These are phyloP conservation scores for Fomitopsis betulina DNA, from an alignment of 1,284 basidiomycete genomes.

Conservation along the genomic window DNA sequence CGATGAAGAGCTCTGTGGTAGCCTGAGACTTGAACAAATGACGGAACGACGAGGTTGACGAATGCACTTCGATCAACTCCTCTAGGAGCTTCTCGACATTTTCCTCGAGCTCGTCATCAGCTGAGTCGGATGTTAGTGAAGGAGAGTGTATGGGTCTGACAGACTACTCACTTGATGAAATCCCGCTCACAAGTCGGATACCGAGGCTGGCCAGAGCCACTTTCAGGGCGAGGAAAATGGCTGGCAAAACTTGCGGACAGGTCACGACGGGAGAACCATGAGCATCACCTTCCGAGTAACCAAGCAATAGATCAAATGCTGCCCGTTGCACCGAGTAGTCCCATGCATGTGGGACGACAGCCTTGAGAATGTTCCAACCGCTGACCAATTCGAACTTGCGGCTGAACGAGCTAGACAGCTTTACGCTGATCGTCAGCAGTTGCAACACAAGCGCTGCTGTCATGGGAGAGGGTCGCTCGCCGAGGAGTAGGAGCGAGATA, in stretches of 20 bases:
- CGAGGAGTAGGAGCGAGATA: conserved; percentile 69
- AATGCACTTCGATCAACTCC: conserved; percentile 62
- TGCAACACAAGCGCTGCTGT: conserved; percentile 57
- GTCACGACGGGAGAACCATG: conserved; percentile 32
- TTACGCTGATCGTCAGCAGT: conserved; percentile 53
- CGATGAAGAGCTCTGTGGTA: conserved; percentile 59
- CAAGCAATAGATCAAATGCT: conserved; percentile 63
- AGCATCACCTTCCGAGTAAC: conserved; percentile 26
- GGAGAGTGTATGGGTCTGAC: neutral
- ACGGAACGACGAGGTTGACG: conserved; percentile 56
- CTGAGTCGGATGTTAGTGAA: neutral
- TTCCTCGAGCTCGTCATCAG: conserved; percentile 27
- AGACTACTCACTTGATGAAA: conserved; percentile 6
- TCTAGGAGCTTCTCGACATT: conserved; percentile 61
- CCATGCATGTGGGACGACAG: conserved; percentile 65
- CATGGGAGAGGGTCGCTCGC: conserved; percentile 56
- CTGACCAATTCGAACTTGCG: conserved; percentile 73
- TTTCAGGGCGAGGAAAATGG: conserved; percentile 60
- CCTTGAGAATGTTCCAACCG: conserved; percentile 69
- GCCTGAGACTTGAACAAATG: conserved; percentile 68
- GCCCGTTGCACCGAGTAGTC: conserved; percentile 56
- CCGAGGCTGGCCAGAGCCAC: conserved; percentile 31
- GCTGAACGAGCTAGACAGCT: conserved; percentile 52
- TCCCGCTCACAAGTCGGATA: conserved; percentile 17
- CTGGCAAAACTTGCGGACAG: conserved; percentile 64